A percentile compares a stretch with the other conserved stretches of the same genome.
These are phyloP conservation scores for Chlamydomonas reinhardtii DNA, from an alignment of 163 green algal species.

Conservation along the genomic window DNA sequence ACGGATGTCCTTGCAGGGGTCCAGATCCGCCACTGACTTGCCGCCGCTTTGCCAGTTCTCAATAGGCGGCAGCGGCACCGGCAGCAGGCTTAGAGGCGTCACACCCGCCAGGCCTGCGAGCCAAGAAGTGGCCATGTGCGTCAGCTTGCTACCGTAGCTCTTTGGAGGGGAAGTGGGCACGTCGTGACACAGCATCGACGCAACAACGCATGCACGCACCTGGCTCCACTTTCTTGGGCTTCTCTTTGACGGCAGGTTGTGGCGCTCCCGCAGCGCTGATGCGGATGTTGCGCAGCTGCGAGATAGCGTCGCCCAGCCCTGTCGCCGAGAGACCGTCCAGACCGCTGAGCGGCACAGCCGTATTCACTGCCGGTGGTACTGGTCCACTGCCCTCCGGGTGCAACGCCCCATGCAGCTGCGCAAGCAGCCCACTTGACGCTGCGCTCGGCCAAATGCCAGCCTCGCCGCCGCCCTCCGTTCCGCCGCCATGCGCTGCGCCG, in stretches of 20 bases:
- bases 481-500: too few species aligned
- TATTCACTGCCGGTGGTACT: background rate
- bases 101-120: conserved; percentile 24
- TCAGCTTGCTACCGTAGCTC: too few species aligned
- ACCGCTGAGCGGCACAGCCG: conserved; percentile 12
- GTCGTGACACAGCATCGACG: too few species aligned
- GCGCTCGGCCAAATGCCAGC: too few species aligned
- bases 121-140: too few species aligned
- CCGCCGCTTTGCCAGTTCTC: conserved; percentile 21
- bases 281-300: conserved; percentile 37
- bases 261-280: too few species aligned
- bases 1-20: conserved; percentile 16
- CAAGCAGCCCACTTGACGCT: background rate
- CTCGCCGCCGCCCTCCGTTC: background rate
- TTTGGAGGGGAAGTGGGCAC: too few species aligned
- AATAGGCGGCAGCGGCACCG: conserved; percentile 33
- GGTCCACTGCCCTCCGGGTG: too few species aligned
- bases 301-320: conserved; percentile 38
- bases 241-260: background rate
- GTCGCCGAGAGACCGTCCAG: conserved; percentile 9
- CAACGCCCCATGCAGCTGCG: background rate
- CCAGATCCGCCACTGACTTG: background rate
- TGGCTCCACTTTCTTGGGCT: background rate
- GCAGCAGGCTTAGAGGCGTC: conserved; percentile 25
- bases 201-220: background rate